A percentile compares a stretch with the other conserved stretches of the same genome.
These are phyloP conservation scores for Austropuccinia psidii DNA, from an alignment of 1,284 basidiomycete genomes.

Conservation along the genomic window DNA sequence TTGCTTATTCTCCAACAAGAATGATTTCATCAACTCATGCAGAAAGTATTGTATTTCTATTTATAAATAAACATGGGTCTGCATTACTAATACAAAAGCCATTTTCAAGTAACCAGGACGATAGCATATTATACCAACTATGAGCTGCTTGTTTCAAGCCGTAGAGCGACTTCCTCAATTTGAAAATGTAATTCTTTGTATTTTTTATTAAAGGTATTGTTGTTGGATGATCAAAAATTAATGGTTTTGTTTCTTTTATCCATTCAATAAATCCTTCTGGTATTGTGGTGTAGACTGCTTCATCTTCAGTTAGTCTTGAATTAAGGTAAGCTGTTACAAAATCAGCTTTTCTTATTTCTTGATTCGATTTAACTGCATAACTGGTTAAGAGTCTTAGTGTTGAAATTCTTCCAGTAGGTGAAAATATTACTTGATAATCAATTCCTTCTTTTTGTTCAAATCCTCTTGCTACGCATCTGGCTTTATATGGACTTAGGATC, in stretches of 20 bases:
- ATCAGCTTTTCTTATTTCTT: constrained; percentile 11
- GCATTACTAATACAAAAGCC: too few species aligned
- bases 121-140: too few species aligned
- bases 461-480: constrained; percentile 9
- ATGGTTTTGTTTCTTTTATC: constrained; percentile 22
- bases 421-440: constrained; percentile 23
- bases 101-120: too few species aligned
- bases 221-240: too few species aligned
- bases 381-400: background rate
- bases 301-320: background rate
- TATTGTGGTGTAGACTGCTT: constrained; percentile 8
- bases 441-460: constrained; percentile 28
- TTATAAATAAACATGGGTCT: too few species aligned
- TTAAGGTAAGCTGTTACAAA: constrained; percentile 27
- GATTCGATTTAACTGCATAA: background rate
- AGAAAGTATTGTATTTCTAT: constrained; percentile 10
- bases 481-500: constrained; percentile 4
- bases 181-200: background rate
- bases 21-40: constrained; percentile 26
- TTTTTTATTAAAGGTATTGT: background rate
- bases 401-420: background rate
- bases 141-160: too few species aligned
- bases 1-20: constrained; percentile 1
- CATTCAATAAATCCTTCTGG: constrained; percentile 26
- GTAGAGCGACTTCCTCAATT: constrained; percentile 19